These are phyloP conservation scores for Gracilaria caudata DNA, from an alignment of 23 red algal genomes.

Conservation along the genomic window DNA sequence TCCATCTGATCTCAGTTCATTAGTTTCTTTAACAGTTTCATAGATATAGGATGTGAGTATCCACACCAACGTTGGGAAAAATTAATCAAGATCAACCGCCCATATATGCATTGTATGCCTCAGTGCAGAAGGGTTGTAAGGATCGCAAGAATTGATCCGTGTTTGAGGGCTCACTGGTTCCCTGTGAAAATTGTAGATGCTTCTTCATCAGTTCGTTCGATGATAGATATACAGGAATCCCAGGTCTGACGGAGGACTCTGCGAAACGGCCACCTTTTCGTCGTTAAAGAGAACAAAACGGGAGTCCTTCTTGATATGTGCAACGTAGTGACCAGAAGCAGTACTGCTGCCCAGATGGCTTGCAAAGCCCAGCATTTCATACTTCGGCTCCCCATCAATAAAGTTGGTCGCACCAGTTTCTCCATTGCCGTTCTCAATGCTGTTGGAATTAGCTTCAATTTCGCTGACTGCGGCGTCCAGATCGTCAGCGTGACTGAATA, in stretches of 20 bases:
- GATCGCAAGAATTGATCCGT: neutral
- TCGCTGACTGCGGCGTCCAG: slow-evolving; percentile 36
- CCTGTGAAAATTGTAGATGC: neutral
- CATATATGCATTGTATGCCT: no score
- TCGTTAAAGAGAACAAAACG: slow-evolving; percentile 95
- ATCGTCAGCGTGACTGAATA: slow-evolving; percentile 75
- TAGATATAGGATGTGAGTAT: no score
- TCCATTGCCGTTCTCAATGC: slow-evolving; percentile 12
- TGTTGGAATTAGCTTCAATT: slow-evolving; percentile 20
- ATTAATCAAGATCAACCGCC: no score
- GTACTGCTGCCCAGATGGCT: slow-evolving; percentile 91
- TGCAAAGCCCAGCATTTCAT: slow-evolving; percentile 80
- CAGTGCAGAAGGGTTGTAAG: no score
- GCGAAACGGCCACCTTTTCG: slow-evolving; percentile 82
- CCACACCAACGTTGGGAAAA: no score
- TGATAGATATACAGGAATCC: slow-evolving; percentile 92
- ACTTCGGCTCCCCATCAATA: slow-evolving; percentile 74
- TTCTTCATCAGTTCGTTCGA: slow-evolving; percentile 46
- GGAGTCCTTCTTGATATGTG: slow-evolving; percentile 75
- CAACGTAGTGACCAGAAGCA: slow-evolving; percentile 95
- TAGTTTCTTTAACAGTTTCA: no score
- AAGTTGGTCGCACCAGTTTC: neutral
- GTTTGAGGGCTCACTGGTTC: neutral
- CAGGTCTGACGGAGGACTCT: slow-evolving; percentile 75
- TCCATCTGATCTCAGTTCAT: no score